Evolutionary conservation across 1,284 basidiomycete species (phyloP), one percentile per base, ranked within the genome.

Genomic region (Blastosporella zonata): DNA sequence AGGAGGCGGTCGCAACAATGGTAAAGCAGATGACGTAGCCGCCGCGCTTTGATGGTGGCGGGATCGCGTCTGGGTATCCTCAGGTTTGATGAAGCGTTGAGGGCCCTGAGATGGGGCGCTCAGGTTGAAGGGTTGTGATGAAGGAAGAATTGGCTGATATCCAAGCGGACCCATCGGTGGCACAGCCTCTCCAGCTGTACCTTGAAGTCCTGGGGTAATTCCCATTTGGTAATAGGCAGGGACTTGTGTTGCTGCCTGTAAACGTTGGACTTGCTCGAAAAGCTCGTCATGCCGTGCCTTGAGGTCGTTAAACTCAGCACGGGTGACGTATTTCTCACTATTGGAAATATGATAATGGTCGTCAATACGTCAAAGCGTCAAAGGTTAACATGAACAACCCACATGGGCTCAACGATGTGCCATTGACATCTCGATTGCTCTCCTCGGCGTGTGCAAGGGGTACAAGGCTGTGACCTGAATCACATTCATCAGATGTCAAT

Each of bases 391-490:
- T 23, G 45, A 47, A 54, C 54, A 57, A 63, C 72, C 62, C 60
- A 75, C 73, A 71, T 63, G 29, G 73, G 72, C 60, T 77, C 74
- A 15, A 75, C 68, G 41, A 75, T 67, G 58, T 73, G 69, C 74
- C 74, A 77, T 54, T 74, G 70, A 50, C 74, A 77, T 55, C 72
- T 74, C 25, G 61, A 62, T 59, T 75, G 70, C 62, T 77, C 74
- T 54, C 73, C 73, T 61, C 74, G 67, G 54, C 71, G 70, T 38
- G 68, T 64, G 56, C 74, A 77, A 27, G 73, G 74, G 23, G 70
- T 65, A 55, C 74, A 77, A 46, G 74, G 74, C 54, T 75, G 73
- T 21, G 63, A 62, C 57, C 74, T 75, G 49, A 38, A 45, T 36
- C 42, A 53, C 47, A 48, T 44, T 37, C 46, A 51, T 62, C 46